Percentiles rank a stretch among this genome's conserved stretches.
Evolutionary conservation across 768 basidiomycete species (phyloP).

Genomic region (Brasilioporus rufonigricans): DNA sequence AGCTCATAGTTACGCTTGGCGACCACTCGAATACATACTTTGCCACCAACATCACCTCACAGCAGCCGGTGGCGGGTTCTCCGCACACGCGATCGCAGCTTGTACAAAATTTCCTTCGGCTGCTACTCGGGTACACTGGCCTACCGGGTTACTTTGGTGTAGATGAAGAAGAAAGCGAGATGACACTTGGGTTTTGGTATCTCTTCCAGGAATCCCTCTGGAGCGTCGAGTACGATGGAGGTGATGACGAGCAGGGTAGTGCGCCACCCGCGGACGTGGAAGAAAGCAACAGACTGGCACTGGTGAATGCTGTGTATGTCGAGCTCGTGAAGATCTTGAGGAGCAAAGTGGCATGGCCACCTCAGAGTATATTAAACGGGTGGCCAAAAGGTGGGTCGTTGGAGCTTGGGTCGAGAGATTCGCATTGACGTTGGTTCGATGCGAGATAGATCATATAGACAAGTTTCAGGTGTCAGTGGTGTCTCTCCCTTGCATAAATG

Average conservation of each 20-base stretch:
- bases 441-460: constrained; percentile 65
- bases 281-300: constrained; percentile 41
- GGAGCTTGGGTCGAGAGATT: background rate
- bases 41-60: constrained; percentile 61
- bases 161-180: constrained; percentile 87
- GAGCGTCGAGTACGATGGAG: constrained; percentile 55
- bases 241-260: constrained; percentile 30
- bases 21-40: constrained; percentile 85
- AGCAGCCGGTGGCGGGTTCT: constrained; percentile 34
- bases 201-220: constrained; percentile 86
- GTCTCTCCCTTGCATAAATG: background rate
- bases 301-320: constrained; percentile 75
- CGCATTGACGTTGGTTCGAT: constrained; percentile 9
- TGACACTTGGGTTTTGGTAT: constrained; percentile 88
- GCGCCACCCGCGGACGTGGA: constrained; percentile 18
- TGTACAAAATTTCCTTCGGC: constrained; percentile 66
- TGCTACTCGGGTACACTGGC: constrained; percentile 74
- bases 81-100: constrained; percentile 46
- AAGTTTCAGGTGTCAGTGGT: constrained; percentile 71
- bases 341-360: constrained; percentile 75
- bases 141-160: constrained; percentile 72
- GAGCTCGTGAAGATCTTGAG: constrained; percentile 72
- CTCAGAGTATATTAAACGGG: constrained; percentile 36
- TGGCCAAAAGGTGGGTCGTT: constrained; percentile 67
- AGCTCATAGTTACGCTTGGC: constrained; percentile 75